These are phyloP conservation scores for Asterella californica DNA, from an alignment of 225 moss, liverwort and hornwort species.

Conservation along the genomic window DNA sequence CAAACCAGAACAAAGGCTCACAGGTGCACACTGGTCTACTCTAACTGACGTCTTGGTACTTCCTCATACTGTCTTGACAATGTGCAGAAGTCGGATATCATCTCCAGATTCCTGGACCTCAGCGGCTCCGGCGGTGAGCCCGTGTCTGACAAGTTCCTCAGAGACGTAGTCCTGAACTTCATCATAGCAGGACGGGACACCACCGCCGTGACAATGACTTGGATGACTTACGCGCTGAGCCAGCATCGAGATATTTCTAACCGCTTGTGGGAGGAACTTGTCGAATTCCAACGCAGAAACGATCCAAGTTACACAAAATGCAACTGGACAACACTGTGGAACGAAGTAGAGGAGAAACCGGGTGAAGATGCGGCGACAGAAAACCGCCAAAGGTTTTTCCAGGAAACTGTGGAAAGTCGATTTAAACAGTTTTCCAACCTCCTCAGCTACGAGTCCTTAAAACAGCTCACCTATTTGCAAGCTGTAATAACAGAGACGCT, in stretches of 20 bases:
- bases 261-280: conserved; percentile 49
- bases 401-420: conserved; percentile 1
- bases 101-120: conserved; percentile 57
- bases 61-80: background rate
- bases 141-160: conserved; percentile 55
- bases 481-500: conserved; percentile 15
- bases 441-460: conserved; percentile 6
- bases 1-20: background rate
- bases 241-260: conserved; percentile 32
- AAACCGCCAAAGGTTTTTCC: background rate
- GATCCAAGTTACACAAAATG: background rate
- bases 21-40: background rate
- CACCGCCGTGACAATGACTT: conserved; percentile 59
- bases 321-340: background rate
- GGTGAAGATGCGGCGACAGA: conserved; percentile 11
- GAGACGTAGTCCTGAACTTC: conserved; percentile 56
- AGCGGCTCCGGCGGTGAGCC: conserved; percentile 31
- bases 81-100: conserved; percentile 34
- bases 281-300: conserved; percentile 25
- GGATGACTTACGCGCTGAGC: conserved; percentile 53
- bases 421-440: background rate
- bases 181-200: conserved; percentile 63
- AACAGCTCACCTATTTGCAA: conserved; percentile 4
- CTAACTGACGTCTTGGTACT: background rate
- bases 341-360: conserved; percentile 5